A percentile compares a stretch with the other conserved stretches of the same genome.
Conservation (phyloP, 1,284 basidiomycete genomes). For the Phlebopus sp. region DNA sequence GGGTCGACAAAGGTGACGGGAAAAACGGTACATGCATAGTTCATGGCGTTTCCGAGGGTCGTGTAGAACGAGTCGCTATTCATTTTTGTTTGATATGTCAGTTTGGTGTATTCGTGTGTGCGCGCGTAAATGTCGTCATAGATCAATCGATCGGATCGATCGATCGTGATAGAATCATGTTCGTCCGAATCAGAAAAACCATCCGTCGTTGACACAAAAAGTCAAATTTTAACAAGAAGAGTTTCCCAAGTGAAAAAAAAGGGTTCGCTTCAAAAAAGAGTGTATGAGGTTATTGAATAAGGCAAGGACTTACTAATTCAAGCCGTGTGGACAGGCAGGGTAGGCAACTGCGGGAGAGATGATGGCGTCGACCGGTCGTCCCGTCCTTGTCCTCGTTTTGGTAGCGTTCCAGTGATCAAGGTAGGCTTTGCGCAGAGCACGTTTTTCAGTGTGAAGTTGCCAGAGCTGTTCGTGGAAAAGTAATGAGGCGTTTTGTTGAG, state of each 20-base stretch:
- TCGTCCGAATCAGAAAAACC: too few relatives aligned
- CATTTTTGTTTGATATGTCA: too few relatives aligned
- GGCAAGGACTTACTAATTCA: constrained; percentile 39
- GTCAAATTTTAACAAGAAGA: too few relatives aligned
- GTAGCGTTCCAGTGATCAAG: constrained; percentile 61
- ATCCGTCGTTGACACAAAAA: too few relatives aligned
- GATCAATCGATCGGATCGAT: too few relatives aligned
- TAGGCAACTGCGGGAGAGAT: constrained; percentile 56
- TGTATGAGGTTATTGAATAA: too few relatives aligned
- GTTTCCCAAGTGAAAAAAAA: too few relatives aligned
- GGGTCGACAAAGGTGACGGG: constrained; percentile 65
- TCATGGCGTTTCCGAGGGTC: constrained; percentile 64
- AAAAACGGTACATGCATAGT: constrained; percentile 64
- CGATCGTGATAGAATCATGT: too few relatives aligned
- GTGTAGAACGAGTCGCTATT: constrained; percentile 49
- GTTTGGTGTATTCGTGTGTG: too few relatives aligned
- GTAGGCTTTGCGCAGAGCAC: constrained; percentile 48
- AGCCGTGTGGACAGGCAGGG: constrained; percentile 56
- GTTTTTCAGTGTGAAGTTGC: constrained; percentile 52
- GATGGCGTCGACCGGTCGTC: constrained; percentile 63
- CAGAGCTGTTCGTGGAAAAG: constrained; percentile 40
- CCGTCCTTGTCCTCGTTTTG: constrained; percentile 47
- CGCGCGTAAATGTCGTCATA: too few relatives aligned
- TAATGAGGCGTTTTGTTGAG: constrained; percentile 36
- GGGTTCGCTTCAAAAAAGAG: too few relatives aligned